Base-by-base conservation (phyloP, 306 rosid species). In the Cicer arietinum region DNA sequence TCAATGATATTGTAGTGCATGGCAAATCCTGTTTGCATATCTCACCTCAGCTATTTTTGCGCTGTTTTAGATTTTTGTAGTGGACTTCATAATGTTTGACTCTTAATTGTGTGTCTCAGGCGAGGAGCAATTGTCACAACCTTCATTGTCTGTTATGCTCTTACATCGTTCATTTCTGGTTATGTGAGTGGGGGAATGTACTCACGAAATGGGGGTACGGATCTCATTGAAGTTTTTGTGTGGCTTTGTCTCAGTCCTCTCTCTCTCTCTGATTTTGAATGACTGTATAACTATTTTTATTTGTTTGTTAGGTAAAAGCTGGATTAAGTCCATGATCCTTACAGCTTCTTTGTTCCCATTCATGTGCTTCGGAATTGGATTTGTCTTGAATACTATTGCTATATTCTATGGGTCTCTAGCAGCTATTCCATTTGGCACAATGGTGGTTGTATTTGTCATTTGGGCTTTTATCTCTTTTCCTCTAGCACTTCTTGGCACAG, bases 401-500 rank as follows among this genome's bases (percentile, higher is more conserved):
- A 92, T 95, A 81, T 92, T 92, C 89, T 95, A 95, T 62, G 98
- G 99, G 67, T 92, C 99, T 78, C 89, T 95, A 61, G 98, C 99
- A 7, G 99, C 99, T 77, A 95, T 95, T 58, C 98, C 99, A 43
- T 95, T 95, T 82, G 99, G 98, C 73, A 92, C 99, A 11, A 95
- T 95, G 78, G 99, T 92, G 67, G 98, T 92, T 71, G 99, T 95
- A 64, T 95, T 95, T 75, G 96, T 95, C 62, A 95, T 92, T 82
- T 95, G 99, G 99, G 98, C 90, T 77, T 95, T 95, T 85, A 89
- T 95, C 83, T 90, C 99, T 60, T 95, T 95, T 84, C 99, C 98
- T 73, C 78, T 95, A 64, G 99, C 99, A 75, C 99, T 95, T 83
- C 98, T 95, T 60, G 99, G 99, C 61, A 95, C 99, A 14, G 99